These are phyloP conservation scores for Diaporthe helianthi DNA, from an alignment of 2,329 filamentous ascomycete genomes.

Conservation along the genomic window DNA sequence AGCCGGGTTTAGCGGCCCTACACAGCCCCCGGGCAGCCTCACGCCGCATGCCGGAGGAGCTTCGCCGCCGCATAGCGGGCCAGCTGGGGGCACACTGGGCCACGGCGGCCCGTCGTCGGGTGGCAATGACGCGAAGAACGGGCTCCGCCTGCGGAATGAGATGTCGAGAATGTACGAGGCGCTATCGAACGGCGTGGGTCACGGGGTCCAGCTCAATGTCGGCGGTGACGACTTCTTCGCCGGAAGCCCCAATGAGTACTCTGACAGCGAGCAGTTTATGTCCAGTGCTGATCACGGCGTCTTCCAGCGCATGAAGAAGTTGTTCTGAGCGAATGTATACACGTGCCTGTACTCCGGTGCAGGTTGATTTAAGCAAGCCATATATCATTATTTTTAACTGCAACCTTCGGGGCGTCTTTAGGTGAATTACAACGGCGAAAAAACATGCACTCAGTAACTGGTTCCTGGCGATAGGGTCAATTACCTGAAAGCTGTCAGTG, in stretches of 20 bases:
- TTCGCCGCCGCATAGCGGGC: constrained; percentile 4
- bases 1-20: neutral
- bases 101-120: neutral
- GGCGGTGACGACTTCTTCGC: constrained; percentile 12
- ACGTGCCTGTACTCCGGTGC: neutral
- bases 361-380: neutral
- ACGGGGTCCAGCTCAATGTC: constrained; percentile 10
- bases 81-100: neutral
- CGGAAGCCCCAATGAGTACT: neutral
- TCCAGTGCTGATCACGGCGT: constrained; percentile 6
- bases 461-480: neutral
- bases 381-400: neutral
- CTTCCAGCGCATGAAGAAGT: constrained; percentile 29
- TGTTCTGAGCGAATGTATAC: constrained; percentile 18
- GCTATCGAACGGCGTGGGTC: constrained; percentile 42
- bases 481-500: neutral
- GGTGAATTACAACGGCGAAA: neutral
- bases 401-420: constrained; percentile 1
- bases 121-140: constrained; percentile 46
- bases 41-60: constrained; percentile 25
- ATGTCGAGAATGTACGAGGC: constrained; percentile 58
- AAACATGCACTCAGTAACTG: neutral
- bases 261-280: constrained; percentile 8
- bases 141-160: constrained; percentile 58
- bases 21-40: constrained; percentile 17